These are phyloP conservation scores for Rosellinia necatrix DNA, from an alignment of 2,329 filamentous ascomycete species.

Conservation along the genomic window DNA sequence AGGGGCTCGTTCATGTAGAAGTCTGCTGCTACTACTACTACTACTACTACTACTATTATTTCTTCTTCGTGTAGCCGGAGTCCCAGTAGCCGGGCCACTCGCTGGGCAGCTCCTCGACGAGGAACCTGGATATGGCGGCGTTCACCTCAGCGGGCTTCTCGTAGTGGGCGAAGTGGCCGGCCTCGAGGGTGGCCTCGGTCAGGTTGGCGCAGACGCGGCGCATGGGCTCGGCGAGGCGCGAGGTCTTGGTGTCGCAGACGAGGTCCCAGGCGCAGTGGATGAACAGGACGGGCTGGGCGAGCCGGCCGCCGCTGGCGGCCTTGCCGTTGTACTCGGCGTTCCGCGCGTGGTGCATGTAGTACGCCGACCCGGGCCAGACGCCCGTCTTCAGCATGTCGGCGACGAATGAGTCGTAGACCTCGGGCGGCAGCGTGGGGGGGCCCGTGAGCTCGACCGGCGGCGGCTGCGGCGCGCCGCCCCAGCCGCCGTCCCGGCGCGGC, in stretches of 20 bases:
- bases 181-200: slow-evolving; percentile 42
- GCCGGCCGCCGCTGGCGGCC: slow-evolving; percentile 35
- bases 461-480: slow-evolving; percentile 13
- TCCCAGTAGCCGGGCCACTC: slow-evolving; percentile 31
- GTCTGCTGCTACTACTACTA: too few relatives aligned
- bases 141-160: slow-evolving; percentile 37
- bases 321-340: slow-evolving; percentile 46
- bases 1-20: too few relatives aligned
- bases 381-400: slow-evolving; percentile 46
- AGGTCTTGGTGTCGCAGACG: slow-evolving; percentile 43
- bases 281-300: slow-evolving; percentile 41
- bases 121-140: slow-evolving; percentile 32
- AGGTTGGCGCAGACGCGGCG: slow-evolving; percentile 44
- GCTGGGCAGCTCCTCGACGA: slow-evolving; percentile 31
- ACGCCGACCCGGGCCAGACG: slow-evolving; percentile 36
- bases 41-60: too few relatives aligned
- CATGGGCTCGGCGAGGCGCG: slow-evolving; percentile 43
- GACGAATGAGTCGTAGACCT: slow-evolving; percentile 29
- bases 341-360: slow-evolving; percentile 48
- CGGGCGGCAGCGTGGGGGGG: slow-evolving; percentile 15
- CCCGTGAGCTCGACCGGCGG: slow-evolving; percentile 9
- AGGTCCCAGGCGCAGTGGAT: slow-evolving; percentile 45
- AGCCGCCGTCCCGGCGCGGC: slow-evolving; percentile 19
- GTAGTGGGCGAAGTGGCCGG: slow-evolving; percentile 44
- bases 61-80: slow-evolving; percentile 29